These are phyloP conservation scores for Cytospora piceicola DNA, from an alignment of 2,329 filamentous ascomycete species.

Conservation along the genomic window DNA sequence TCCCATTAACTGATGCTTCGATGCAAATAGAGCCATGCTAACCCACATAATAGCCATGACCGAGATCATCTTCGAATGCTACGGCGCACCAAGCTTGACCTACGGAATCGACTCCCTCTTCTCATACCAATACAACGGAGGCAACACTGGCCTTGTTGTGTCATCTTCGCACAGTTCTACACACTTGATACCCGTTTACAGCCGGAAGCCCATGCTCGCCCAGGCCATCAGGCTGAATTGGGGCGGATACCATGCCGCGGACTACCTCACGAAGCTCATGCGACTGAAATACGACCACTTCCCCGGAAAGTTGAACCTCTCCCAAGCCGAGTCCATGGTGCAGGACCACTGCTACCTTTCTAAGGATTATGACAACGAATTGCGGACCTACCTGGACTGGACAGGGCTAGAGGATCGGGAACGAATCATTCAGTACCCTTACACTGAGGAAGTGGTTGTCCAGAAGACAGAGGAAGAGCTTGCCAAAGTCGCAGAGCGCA, in stretches of 20 bases:
- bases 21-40: slow-evolving; percentile 31
- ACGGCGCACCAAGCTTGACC: slow-evolving; percentile 83
- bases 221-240: slow-evolving; percentile 92
- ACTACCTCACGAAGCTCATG: slow-evolving; percentile 89
- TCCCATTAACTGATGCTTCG: slow-evolving; percentile 30
- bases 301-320: slow-evolving; percentile 80
- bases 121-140: slow-evolving; percentile 90
- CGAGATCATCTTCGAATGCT: slow-evolving; percentile 96
- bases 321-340: slow-evolving; percentile 86
- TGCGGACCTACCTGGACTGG: slow-evolving; percentile 83
- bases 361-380: slow-evolving; percentile 78
- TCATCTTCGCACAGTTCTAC: slow-evolving; percentile 93
- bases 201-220: slow-evolving; percentile 79
- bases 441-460: slow-evolving; percentile 83
- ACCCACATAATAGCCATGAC: slow-evolving; percentile 74
- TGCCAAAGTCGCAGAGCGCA: slow-evolving; percentile 85
- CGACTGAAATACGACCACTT: slow-evolving; percentile 91
- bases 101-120: slow-evolving; percentile 98
- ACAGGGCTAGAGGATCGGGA: slow-evolving; percentile 88
- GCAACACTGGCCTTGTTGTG: slow-evolving; percentile 83
- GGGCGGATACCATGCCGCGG: slow-evolving; percentile 87
- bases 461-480: slow-evolving; percentile 96
- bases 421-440: slow-evolving; percentile 89
- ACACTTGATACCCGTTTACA: slow-evolving; percentile 90
- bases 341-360: slow-evolving; percentile 90